phyloP scores from a whole-genome alignment of 2,329 filamentous ascomycete species.

The Cladophialophora bantiana region DNA sequence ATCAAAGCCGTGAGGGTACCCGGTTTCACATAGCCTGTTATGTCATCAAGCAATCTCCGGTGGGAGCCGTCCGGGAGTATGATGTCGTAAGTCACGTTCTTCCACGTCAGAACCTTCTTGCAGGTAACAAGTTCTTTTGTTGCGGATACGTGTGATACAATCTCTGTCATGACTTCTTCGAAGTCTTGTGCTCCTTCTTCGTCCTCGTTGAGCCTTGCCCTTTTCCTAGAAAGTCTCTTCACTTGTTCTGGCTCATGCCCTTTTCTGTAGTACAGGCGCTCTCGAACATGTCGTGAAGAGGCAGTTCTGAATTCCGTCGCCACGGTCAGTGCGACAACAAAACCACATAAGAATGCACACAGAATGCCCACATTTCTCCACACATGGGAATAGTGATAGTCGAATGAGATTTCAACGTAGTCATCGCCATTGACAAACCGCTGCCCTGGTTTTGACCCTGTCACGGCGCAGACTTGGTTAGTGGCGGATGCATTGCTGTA shows the following conservation, averaged over 20 bases:
- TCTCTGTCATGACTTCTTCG: background rate
- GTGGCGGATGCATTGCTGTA: slow-evolving; percentile 70
- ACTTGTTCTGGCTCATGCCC: background rate
- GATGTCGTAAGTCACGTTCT: slow-evolving; percentile 39
- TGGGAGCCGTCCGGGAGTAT: slow-evolving; percentile 64
- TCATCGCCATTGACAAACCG: slow-evolving; percentile 65
- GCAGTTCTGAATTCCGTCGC: slow-evolving; percentile 5
- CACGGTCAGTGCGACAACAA: slow-evolving; percentile 47
- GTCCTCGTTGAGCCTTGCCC: background rate
- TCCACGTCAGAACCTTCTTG: slow-evolving; percentile 50
- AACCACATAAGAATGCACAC: slow-evolving; percentile 63
- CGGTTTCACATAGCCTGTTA: slow-evolving; percentile 92
- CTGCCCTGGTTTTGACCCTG: slow-evolving; percentile 63
- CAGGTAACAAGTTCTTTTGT: slow-evolving; percentile 55
- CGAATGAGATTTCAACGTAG: slow-evolving; percentile 64
- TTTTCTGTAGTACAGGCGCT: background rate
- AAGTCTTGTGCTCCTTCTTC: background rate
- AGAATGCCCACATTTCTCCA: slow-evolving; percentile 76
- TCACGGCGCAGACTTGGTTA: slow-evolving; percentile 64
- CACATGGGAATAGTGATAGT: slow-evolving; percentile 64
- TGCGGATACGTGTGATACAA: background rate
- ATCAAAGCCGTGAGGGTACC: slow-evolving; percentile 90
- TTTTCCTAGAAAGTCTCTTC: background rate
- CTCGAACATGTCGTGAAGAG: background rate
- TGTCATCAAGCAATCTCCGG: slow-evolving; percentile 78